Base-by-base conservation (phyloP, 2,329 filamentous ascomycete species). In the Talaromyces piceae region DNA sequence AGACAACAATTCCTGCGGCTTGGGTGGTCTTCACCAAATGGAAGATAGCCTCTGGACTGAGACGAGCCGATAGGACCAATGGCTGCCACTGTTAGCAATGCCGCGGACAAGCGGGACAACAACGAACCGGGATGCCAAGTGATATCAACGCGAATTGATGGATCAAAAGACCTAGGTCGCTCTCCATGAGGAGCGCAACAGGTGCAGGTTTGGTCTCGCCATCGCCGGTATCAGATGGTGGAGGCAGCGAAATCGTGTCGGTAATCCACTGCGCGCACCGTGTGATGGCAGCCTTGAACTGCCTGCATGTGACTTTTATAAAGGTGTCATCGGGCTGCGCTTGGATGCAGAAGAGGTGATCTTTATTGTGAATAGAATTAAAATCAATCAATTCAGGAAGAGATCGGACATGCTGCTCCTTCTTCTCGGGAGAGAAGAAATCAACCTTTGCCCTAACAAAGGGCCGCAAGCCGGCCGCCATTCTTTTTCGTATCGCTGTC, bases 171-270 rank as follows among this genome's bases (percentile, higher is more conserved):
- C 41, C 43, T 11, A 46, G 6, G n/a, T 51, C 33, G 9, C 49
- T 51, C 8, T 51, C 49, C 49, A 51, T 51, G 16, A 51, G 26
- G 5, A 51, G 23, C 22, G 28, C 49, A 46, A 51, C 20, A 16
- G 41, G 41, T 4, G 23, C 22, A 9, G 37, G 44, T 22, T 26
- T 39, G 23, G 16, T 16, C 2, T 30, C 37, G 20, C 43, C 41
- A 39, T 45, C 23, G 3, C 46, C 30, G 16, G 28, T n/a, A 48
- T 25, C 22, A n/a, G 25, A 25, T 9, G 31, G 26, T n/a, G 37
- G n/a, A 26, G 25, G 43, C 16, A 46, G 43, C 28, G 41, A 31
- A 23, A 51, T 23, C 27, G 43, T 51, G 25, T 46, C n/a, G 12
- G 28, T 25, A 23, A 51, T 41, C 49, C 49, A 51, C 22, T 22